Conservation (phyloP, 2,329 filamentous ascomycete species). For the Helminthosporium solani region DNA sequence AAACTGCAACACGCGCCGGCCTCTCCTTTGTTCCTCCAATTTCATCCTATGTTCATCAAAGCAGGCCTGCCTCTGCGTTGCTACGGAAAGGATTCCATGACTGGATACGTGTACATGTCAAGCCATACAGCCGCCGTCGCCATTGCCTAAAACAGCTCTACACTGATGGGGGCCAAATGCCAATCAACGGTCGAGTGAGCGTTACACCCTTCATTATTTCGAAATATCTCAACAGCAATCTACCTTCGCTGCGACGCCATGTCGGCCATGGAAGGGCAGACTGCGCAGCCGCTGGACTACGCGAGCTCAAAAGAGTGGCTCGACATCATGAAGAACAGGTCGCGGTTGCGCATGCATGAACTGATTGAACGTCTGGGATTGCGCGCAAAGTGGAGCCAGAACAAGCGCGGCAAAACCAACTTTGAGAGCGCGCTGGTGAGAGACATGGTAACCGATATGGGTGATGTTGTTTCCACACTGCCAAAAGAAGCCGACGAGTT, state of each 20-base stretch:
- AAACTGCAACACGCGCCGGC: slow-evolving; percentile 15
- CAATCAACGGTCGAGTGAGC: background rate
- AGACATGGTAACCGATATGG: slow-evolving; percentile 38
- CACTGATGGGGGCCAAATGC: background rate
- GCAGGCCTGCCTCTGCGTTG: background rate
- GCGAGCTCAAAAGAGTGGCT: slow-evolving; percentile 39
- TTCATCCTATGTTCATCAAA: background rate
- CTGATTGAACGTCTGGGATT: slow-evolving; percentile 39
- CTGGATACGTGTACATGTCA: too few species aligned
- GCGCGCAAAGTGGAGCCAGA: slow-evolving; percentile 40
- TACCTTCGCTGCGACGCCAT: background rate
- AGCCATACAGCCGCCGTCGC: background rate
- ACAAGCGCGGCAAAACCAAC: slow-evolving; percentile 41
- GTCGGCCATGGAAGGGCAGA: background rate
- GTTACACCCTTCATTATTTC: too few species aligned
- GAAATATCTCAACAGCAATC: background rate
- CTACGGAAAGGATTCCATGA: too few species aligned
- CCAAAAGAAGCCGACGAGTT: slow-evolving; percentile 38
- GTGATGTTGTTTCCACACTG: slow-evolving; percentile 31
- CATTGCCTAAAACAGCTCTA: background rate
- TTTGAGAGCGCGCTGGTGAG: slow-evolving; percentile 38
- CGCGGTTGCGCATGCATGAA: slow-evolving; percentile 40
- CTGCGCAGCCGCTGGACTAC: slow-evolving; percentile 21
- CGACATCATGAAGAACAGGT: slow-evolving; percentile 41
- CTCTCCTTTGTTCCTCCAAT: slow-evolving; percentile 11